These are phyloP conservation scores for Pulveroboletus frians DNA, from an alignment of 768 basidiomycete species.

Conservation along the genomic window DNA sequence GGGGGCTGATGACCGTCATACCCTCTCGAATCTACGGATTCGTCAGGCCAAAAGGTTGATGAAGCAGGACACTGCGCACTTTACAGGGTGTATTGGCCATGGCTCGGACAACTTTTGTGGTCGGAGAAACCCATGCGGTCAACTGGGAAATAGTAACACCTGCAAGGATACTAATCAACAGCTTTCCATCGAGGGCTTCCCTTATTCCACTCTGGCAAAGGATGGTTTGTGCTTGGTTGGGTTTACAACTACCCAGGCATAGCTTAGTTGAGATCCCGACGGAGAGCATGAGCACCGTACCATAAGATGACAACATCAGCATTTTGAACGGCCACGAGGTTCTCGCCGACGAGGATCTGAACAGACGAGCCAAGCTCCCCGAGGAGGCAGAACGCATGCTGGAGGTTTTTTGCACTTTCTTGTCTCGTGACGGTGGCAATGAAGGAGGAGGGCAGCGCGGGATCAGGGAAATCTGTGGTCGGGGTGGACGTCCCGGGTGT, in stretches of 20 bases:
- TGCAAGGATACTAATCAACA: constrained; percentile 96
- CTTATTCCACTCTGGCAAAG: constrained; percentile 69
- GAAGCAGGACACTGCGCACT: constrained; percentile 39
- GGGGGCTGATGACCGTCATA: constrained; percentile 89
- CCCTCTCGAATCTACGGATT: constrained; percentile 86
- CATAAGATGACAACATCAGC: constrained; percentile 87
- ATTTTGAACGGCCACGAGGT: constrained; percentile 64
- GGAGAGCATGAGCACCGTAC: constrained; percentile 39
- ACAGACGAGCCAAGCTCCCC: constrained; percentile 61
- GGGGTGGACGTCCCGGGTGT: constrained; percentile 75
- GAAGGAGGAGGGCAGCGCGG: constrained; percentile 72
- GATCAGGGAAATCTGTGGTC: constrained; percentile 46
- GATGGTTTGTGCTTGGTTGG: constrained; percentile 76
- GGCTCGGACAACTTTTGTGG: constrained; percentile 85
- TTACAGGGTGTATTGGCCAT: constrained; percentile 99
- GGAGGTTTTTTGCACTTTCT: constrained; percentile 67
- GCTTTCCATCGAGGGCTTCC: constrained; percentile 82
- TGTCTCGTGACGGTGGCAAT: constrained; percentile 82
- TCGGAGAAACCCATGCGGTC: constrained; percentile 61
- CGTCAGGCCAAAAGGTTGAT: neutral
- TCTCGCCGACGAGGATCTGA: constrained; percentile 63
- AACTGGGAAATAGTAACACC: constrained; percentile 89
- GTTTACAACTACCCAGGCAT: constrained; percentile 71
- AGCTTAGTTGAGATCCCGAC: neutral
- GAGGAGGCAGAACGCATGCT: constrained; percentile 51